Base-by-base conservation (phyloP, 1,139 yeast species). In the Candida mesenterica region DNA sequence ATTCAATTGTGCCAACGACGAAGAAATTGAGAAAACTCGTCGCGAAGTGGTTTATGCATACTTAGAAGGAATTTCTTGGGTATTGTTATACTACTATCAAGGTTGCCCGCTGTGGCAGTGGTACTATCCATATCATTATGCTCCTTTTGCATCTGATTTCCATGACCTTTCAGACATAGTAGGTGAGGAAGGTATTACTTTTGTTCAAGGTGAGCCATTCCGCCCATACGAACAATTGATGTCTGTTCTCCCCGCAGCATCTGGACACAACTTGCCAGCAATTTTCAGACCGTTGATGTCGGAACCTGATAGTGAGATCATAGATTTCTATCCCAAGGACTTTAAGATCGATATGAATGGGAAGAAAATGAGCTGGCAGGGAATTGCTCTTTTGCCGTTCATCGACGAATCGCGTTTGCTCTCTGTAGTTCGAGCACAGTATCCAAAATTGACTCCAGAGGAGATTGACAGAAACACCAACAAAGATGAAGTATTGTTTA, bases 71-170 rank as follows among this genome's bases (percentile, higher is more conserved):
- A 84, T 92, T 5, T 80, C 96, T 13, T 94, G 99, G 99, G 96
- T 84, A 1, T 68, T 92, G 43, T 62, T 86, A 38, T 94, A 94
- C 59, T 94, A 94, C 62, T 92, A 87, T 57, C 98, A 92, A 62
- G 97, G 97, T 3, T 92, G 97, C 62, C 95, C 96, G 0, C 90
- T 97, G 0, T 94, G 99, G 99, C 84, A 82, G 39, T 94, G 98
- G 98, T 94, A 79, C 59, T 94, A 83, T 52, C 98, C 97, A 0
- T 92, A 82, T 56, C 98, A 94, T 57, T 94, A 94, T 62, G 97
- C 98, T 0, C 99, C 99, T 14, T 89, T 92, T 69, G 97, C 97
- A 0, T 74, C 84, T 6, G 99, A 94, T 57, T 84, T 94, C 52
- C 66, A 61, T 3, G 75, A 79, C 33, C 62, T 89, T 30, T 50